Conservation (phyloP, 2,329 filamentous ascomycete genomes). For the Fusarium pininemorale region DNA sequence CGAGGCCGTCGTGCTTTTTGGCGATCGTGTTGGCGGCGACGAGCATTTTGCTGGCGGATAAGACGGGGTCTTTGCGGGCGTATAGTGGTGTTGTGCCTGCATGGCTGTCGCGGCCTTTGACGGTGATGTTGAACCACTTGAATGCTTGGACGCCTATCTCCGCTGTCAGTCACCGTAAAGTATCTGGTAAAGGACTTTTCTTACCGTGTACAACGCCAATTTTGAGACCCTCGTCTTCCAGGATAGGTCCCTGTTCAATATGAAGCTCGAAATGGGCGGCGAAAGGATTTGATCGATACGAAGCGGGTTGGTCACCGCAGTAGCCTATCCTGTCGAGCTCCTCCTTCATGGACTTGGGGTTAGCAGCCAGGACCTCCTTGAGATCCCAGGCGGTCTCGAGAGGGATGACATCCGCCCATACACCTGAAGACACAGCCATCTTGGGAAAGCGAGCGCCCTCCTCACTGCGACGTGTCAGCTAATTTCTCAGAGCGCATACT, state of each 20-base stretch:
- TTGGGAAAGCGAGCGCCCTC: conserved; percentile 8
- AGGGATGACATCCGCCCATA: neutral
- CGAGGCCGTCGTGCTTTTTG: neutral
- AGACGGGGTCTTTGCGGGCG: conserved; percentile 5
- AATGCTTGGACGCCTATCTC: neutral
- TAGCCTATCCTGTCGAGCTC: conserved; percentile 3
- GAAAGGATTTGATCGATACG: neutral
- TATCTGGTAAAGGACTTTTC: accelerated
- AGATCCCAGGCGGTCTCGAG: conserved; percentile 1
- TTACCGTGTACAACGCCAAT: neutral
- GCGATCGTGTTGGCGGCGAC: neutral
- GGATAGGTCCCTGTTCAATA: neutral
- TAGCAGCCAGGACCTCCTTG: neutral
- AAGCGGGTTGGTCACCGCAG: neutral
- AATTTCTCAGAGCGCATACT: accelerated
- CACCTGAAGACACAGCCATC: neutral
- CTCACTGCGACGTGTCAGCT: neutral
- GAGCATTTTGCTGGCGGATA: neutral
- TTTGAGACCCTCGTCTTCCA: neutral
- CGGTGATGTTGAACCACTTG: conserved; percentile 7
- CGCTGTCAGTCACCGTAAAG: accelerated
- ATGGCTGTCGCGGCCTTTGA: conserved; percentile 1
- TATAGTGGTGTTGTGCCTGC: conserved; percentile 8
- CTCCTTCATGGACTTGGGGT: conserved; percentile 5
- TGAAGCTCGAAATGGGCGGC: conserved; percentile 1